Evolutionary conservation across 495 filamentous ascomycete genomes (phyloP).

Genomic region (Lepraria neglecta): DNA sequence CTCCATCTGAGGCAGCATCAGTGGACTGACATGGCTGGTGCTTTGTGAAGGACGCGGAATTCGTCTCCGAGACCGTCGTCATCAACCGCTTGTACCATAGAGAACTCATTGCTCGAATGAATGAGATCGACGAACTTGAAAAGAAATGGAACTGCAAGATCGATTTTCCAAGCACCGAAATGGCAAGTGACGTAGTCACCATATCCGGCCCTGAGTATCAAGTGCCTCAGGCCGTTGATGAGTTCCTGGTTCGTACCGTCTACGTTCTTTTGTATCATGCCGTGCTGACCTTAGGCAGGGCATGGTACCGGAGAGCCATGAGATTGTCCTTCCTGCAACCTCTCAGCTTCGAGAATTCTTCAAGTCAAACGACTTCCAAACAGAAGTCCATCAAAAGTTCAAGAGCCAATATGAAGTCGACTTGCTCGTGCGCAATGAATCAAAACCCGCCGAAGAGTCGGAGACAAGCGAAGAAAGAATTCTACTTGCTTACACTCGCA

Average conservation of each 20-base stretch:
- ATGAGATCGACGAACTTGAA: slow-evolving; percentile 87
- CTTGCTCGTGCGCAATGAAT: slow-evolving; percentile 56
- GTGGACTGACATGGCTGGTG: slow-evolving; percentile 26
- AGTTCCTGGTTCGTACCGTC: slow-evolving; percentile 63
- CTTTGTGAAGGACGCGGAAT: slow-evolving; percentile 71
- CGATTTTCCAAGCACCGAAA: slow-evolving; percentile 91
- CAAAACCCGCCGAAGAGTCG: slow-evolving; percentile 43
- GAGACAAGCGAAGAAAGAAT: slow-evolving; percentile 48
- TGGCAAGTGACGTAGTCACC: slow-evolving; percentile 90
- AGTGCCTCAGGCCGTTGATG: slow-evolving; percentile 90
- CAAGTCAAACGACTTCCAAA: slow-evolving; percentile 66
- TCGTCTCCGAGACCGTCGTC: slow-evolving; percentile 83
- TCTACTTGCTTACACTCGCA: slow-evolving; percentile 78
- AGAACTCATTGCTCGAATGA: slow-evolving; percentile 77
- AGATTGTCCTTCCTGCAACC: slow-evolving; percentile 73
- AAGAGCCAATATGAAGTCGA: slow-evolving; percentile 88
- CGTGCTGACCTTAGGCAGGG: slow-evolving; percentile 48
- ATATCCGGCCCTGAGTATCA: slow-evolving; percentile 96
- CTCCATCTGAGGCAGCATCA: slow-evolving; percentile 17
- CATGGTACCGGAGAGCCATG: slow-evolving; percentile 94
- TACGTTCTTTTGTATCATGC: neutral
- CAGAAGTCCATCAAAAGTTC: slow-evolving; percentile 73
- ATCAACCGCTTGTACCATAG: slow-evolving; percentile 95
- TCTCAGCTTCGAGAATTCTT: slow-evolving; percentile 69
- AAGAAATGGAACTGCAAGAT: slow-evolving; percentile 99